Evolutionary conservation across 805 yeast species (phyloP).

Genomic region (Candida tallmaniae): DNA sequence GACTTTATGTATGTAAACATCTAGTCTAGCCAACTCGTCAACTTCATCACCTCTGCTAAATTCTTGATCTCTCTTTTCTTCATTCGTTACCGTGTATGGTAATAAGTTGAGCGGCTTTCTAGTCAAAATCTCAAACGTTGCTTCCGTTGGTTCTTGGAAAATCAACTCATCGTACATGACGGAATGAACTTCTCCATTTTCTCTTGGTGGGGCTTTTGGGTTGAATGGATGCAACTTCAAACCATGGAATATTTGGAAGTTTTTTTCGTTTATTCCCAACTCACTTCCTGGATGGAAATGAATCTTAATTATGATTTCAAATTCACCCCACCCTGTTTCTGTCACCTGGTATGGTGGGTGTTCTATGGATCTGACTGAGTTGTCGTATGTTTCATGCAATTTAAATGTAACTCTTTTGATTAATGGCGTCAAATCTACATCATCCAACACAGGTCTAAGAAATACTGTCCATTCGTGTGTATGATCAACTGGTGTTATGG

Average conservation of each 20-base stretch:
- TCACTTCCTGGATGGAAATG: slow-evolving; percentile 79
- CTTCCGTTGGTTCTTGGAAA: slow-evolving; percentile 93
- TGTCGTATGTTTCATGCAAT: slow-evolving; percentile 89
- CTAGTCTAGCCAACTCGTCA: slow-evolving; percentile 39
- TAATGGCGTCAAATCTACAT: slow-evolving; percentile 74
- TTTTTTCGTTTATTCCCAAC: slow-evolving; percentile 66
- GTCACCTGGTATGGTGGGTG: slow-evolving; percentile 91
- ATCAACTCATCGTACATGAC: slow-evolving; percentile 83
- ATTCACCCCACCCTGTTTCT: slow-evolving; percentile 99
- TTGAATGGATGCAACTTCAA: slow-evolving; percentile 87
- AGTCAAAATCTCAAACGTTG: slow-evolving; percentile 74
- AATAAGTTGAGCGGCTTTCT: slow-evolving; percentile 56
- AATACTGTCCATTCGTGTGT: slow-evolving; percentile 96
- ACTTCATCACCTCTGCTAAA: slow-evolving; percentile 35
- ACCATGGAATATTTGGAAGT: slow-evolving; percentile 81
- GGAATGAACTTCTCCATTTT: slow-evolving; percentile 40
- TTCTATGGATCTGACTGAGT: slow-evolving; percentile 81
- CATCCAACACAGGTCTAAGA: slow-evolving; percentile 64
- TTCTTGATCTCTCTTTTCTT: slow-evolving; percentile 37
- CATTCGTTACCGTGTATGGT: slow-evolving; percentile 34
- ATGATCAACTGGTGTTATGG: slow-evolving; percentile 68
- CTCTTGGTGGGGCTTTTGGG: slow-evolving; percentile 32
- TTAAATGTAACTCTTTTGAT: slow-evolving; percentile 91
- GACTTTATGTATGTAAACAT: slow-evolving; percentile 33
- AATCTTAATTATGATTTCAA: slow-evolving; percentile 84